Conservation (phyloP, 148 eudicot genomes). For the Chenopodium formosanum region DNA sequence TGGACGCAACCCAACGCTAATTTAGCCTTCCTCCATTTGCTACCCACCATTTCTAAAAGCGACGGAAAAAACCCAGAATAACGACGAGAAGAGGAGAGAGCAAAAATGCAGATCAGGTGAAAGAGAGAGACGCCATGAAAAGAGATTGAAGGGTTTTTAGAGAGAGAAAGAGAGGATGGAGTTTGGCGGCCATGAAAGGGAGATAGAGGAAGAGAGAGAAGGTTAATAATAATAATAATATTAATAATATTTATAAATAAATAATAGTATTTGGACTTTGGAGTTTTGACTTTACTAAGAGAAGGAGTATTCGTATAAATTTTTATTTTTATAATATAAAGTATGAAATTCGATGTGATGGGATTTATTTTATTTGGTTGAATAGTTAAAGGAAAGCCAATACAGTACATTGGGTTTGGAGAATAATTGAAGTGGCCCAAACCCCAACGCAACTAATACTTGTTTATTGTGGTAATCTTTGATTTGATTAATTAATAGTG, state of each 20-base stretch:
- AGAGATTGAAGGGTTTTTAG: neutral
- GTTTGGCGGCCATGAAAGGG: conserved; percentile 7
- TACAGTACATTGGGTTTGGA: no score
- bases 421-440: no score
- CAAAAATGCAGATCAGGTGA: conserved; percentile 16
- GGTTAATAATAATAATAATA: no score
- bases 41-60: neutral
- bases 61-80: neutral
- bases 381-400: no score
- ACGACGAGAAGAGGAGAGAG: neutral
- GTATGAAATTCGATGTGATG: no score
- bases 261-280: neutral
- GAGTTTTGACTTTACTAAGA: neutral
- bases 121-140: conserved; percentile 12
- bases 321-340: no score
- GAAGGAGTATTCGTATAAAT: neutral
- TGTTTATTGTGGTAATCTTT: no score
- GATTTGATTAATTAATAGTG: no score
- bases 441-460: no score
- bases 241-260: no score
- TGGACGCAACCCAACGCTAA: conserved; percentile 45
- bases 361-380: no score
- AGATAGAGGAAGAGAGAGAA: neutral
- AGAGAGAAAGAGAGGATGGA: neutral
- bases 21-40: conserved; percentile 51